A percentile compares a stretch with the other conserved stretches of the same genome.
These are phyloP conservation scores for Alternaria infectoria DNA, from an alignment of 2,329 filamentous ascomycete species.

Conservation along the genomic window DNA sequence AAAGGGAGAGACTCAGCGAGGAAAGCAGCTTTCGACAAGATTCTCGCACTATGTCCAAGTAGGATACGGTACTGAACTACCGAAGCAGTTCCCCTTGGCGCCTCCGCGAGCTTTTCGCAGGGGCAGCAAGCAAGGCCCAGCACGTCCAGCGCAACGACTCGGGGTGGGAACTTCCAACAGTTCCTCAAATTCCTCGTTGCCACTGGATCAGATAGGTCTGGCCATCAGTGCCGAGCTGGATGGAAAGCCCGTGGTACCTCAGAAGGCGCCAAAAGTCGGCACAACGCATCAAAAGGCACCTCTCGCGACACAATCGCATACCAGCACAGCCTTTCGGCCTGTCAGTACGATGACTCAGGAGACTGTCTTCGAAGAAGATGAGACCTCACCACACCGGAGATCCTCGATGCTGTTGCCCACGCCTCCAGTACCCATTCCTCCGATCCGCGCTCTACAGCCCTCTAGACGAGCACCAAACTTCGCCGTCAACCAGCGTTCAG, in stretches of 20 bases:
- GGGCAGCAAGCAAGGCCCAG: conserved; percentile 3
- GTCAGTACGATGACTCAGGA: conserved; percentile 42
- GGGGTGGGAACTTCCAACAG: conserved; percentile 28
- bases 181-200: conserved; percentile 30
- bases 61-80: conserved; percentile 11
- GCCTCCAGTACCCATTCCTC: conserved; percentile 40
- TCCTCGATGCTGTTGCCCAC: conserved; percentile 40
- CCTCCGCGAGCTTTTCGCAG: conserved; percentile 20
- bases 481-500: conserved; percentile 10
- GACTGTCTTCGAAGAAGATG: conserved; percentile 50
- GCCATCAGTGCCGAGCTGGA: conserved; percentile 47
- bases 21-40: conserved; percentile 25
- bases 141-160: conserved; percentile 24
- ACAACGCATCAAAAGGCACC: conserved; percentile 10
- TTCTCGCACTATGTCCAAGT: conserved; percentile 30
- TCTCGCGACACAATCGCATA: conserved; percentile 4
- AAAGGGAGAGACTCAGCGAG: conserved; percentile 15
- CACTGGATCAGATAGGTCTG: conserved; percentile 45
- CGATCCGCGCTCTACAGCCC: conserved; percentile 43
- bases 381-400: conserved; percentile 25
- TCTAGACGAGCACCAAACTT: conserved; percentile 27
- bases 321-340: conserved; percentile 24
- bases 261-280: conserved; percentile 7
- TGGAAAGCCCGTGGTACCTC: conserved; percentile 25
- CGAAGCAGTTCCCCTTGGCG: conserved; percentile 22